Base-by-base conservation (phyloP, 805 yeast species). In the Cyberlindnera suaveolens region DNA sequence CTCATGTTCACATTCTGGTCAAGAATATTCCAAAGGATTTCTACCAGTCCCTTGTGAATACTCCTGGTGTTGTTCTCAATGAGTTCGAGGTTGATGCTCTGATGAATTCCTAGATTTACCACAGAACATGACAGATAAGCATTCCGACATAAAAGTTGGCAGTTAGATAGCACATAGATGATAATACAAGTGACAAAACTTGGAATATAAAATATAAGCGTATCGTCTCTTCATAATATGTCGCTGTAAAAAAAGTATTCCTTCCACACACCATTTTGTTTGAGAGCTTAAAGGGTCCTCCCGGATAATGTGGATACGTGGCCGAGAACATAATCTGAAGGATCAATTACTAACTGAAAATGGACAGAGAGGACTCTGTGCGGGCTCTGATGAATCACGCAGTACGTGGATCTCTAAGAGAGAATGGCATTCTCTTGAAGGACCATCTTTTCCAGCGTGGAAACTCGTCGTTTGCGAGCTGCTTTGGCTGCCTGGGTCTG, bases 1-100 rank as follows among this genome's bases (percentile, higher is more conserved):
- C 88, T 19, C 93, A 84, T 56, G 64, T 83, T n/a, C 93, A 84
- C 60, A 75, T 83, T 3, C 54, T 84, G 26, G 49, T 84, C 11
- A 71, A 65, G 27, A 50, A 44, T 31, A 7, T 49, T 15, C 9
- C 34, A 2, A 16, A 14, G 5, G 34, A 44, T 13, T 14, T 34
- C 10, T n/a, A 45, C 7, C 20, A 41, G 0, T n/a, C 31, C 8
- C 37, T 56, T 5, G 14, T 52, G 5, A 38, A 39, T 2, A 47
- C 50, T 1, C 18, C 53, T 1, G 56, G 57, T 1, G 14, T 26
- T 13, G 41, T 44, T 10, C 42, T 49, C 11, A 35, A 36, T 11
- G 39, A 32, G 14, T 36, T 36, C 23, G 47, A 44, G 10, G 26
- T 41, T 15, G 41, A 40, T 14, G 27, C 18, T 13, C 18, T 34